Evolutionary conservation across 352 stramenopile species (phyloP).

Genomic region (Pythium angustatum): DNA sequence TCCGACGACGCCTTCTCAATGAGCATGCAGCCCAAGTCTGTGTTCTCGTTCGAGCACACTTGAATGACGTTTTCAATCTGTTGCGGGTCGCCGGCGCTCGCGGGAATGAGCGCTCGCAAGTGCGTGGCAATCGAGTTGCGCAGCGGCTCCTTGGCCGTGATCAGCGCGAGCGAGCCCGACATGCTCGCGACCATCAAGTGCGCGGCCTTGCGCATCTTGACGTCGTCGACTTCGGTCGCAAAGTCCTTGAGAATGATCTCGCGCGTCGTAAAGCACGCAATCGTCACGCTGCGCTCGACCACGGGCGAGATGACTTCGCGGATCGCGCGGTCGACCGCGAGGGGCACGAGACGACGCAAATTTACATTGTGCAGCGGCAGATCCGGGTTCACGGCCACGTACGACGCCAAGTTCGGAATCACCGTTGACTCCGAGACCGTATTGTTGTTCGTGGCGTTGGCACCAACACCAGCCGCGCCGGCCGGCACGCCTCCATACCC

Average conservation of each 20-base stretch:
- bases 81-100: constrained; percentile 81
- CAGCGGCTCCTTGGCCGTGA: constrained; percentile 98
- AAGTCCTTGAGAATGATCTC: constrained; percentile 99
- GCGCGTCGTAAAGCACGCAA: constrained; percentile 98
- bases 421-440: constrained; percentile 91
- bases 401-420: constrained; percentile 97
- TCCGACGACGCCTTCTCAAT: constrained; percentile 99
- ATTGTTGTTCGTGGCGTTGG: constrained; percentile 31
- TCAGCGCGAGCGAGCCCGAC: constrained; percentile 96
- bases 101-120: constrained; percentile 91
- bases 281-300: constrained; percentile 98
- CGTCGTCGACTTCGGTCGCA: constrained; percentile 93
- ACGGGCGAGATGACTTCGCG: constrained; percentile 99
- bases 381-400: constrained; percentile 97
- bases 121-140: constrained; percentile 97
- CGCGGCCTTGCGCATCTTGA: constrained; percentile 97
- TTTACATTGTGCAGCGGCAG: constrained; percentile 94
- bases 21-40: constrained; percentile 98
- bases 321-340: constrained; percentile 98
- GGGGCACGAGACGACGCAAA: constrained; percentile 94
- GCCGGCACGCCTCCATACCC: constrained; percentile 18
- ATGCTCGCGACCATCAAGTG: constrained; percentile 99
- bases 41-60: constrained; percentile 97
- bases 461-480: background rate
- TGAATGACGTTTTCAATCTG: constrained; percentile 97